Conservation (phyloP, 2,329 filamentous ascomycete genomes). For the Fusarium sp. region DNA sequence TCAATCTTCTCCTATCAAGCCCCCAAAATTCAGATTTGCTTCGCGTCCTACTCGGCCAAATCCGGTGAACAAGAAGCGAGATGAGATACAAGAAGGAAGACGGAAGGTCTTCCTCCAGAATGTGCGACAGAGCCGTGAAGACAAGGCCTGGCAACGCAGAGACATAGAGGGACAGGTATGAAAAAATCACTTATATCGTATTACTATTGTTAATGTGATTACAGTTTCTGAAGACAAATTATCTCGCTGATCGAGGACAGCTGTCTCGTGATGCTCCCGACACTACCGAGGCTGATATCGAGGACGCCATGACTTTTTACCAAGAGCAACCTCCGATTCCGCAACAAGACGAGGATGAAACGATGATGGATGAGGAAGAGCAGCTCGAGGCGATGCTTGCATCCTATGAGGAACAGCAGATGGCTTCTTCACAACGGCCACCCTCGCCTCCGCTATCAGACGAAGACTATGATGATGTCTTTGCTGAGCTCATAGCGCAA, state of each 20-base stretch:
- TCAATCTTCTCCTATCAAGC: conserved; percentile 59
- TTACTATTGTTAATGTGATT: conserved; percentile 8
- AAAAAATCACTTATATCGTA: background rate
- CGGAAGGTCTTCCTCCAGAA: conserved; percentile 77
- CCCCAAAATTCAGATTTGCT: conserved; percentile 62
- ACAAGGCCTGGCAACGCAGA: conserved; percentile 68
- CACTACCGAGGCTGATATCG: conserved; percentile 63
- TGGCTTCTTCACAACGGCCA: conserved; percentile 41
- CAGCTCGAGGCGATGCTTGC: conserved; percentile 69
- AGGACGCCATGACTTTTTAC: conserved; percentile 59
- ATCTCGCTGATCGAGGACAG: conserved; percentile 49
- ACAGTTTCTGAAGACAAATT: conserved; percentile 53
- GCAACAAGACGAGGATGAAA: conserved; percentile 55
- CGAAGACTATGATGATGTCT: conserved; percentile 72
- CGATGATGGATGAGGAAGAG: conserved; percentile 68
- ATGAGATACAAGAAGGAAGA: conserved; percentile 72
- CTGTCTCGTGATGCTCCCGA: conserved; percentile 52
- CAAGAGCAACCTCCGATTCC: conserved; percentile 40
- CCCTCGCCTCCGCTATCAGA: conserved; percentile 58
- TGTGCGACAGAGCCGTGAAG: conserved; percentile 70
- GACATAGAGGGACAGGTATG: conserved; percentile 69
- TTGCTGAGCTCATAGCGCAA: conserved; percentile 59
- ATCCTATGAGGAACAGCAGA: conserved; percentile 54
- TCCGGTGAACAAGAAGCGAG: conserved; percentile 69
- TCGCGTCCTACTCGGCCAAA: conserved; percentile 70